Percentiles rank a stretch among this genome's conserved stretches.
phyloP scores from a whole-genome alignment of 1,284 basidiomycete species.

The Wolfiporia cocos region DNA sequence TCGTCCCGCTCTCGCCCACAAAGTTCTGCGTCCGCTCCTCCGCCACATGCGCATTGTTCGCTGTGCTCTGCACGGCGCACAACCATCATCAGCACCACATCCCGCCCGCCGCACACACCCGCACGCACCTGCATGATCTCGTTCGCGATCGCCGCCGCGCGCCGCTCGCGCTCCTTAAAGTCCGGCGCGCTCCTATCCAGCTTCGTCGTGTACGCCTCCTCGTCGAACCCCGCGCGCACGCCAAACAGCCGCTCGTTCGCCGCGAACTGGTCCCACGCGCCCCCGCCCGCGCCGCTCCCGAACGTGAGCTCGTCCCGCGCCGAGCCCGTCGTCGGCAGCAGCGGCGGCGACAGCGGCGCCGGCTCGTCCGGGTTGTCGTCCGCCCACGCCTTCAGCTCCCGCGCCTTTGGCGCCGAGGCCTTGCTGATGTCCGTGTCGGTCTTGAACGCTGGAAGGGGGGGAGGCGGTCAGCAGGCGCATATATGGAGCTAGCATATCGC shows the following conservation, averaged over 20 bases:
- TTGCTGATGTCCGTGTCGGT: constrained; percentile 86
- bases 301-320: constrained; percentile 65
- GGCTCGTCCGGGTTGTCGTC: constrained; percentile 7
- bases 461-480: neutral
- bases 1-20: constrained; percentile 65
- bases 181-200: constrained; percentile 82
- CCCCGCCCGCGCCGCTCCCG: constrained; percentile 42
- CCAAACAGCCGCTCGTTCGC: constrained; percentile 94
- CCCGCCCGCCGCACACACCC: neutral
- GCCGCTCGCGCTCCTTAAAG: constrained; percentile 84
- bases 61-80: constrained; percentile 52
- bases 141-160: constrained; percentile 84
- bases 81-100: too few species aligned
- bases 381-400: constrained; percentile 84
- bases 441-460: constrained; percentile 58
- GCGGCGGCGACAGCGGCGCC: constrained; percentile 10
- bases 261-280: constrained; percentile 93
- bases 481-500: neutral
- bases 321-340: constrained; percentile 10
- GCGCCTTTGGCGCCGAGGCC: constrained; percentile 53
- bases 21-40: constrained; percentile 80
- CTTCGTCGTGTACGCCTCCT: constrained; percentile 94
- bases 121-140: constrained; percentile 80
- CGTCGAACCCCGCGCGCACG: constrained; percentile 87
- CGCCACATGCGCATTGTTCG: constrained; percentile 81